Evolutionary conservation across 2,329 filamentous ascomycete species (phyloP).

Genomic region (Venturia oleaginea): DNA sequence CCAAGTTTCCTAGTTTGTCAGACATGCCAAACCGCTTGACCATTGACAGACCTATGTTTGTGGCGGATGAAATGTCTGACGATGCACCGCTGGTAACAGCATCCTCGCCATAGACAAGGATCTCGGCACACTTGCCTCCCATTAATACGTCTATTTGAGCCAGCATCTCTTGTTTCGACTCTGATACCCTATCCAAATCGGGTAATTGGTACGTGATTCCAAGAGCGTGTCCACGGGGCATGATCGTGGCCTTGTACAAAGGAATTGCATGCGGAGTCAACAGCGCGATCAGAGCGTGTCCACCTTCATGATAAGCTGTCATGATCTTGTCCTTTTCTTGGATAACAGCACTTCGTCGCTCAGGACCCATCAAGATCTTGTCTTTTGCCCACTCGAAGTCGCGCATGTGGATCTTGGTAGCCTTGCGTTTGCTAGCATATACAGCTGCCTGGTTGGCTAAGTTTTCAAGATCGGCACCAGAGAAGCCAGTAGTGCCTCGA

Average conservation of each 20-base stretch:
- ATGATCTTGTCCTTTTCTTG: conserved; percentile 88
- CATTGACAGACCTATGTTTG: conserved; percentile 74
- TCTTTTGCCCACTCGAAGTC: conserved; percentile 98
- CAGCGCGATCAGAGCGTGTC: conserved; percentile 83
- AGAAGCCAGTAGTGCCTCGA: conserved; percentile 81
- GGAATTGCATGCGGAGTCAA: conserved; percentile 67
- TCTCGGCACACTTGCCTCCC: conserved; percentile 82
- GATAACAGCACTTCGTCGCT: conserved; percentile 82
- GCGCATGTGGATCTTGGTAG: conserved; percentile 60
- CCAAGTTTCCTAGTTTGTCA: conserved; percentile 75
- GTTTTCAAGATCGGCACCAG: conserved; percentile 92
- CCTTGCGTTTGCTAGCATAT: conserved; percentile 81
- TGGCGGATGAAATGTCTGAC: conserved; percentile 73
- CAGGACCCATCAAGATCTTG: conserved; percentile 94
- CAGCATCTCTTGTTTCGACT: conserved; percentile 75
- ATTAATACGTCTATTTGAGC: conserved; percentile 71
- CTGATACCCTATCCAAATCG: conserved; percentile 85
- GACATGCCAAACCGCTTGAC: conserved; percentile 89
- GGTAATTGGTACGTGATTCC: conserved; percentile 84
- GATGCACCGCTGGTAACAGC: conserved; percentile 85
- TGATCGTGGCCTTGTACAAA: conserved; percentile 94
- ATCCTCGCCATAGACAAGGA: conserved; percentile 84
- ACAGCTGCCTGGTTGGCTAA: conserved; percentile 94
- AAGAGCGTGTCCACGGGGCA: conserved; percentile 77
- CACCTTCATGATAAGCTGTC: conserved; percentile 95